Evolutionary conservation across 495 filamentous ascomycete species (phyloP).

Genomic region (Lophium mytilinum): DNA sequence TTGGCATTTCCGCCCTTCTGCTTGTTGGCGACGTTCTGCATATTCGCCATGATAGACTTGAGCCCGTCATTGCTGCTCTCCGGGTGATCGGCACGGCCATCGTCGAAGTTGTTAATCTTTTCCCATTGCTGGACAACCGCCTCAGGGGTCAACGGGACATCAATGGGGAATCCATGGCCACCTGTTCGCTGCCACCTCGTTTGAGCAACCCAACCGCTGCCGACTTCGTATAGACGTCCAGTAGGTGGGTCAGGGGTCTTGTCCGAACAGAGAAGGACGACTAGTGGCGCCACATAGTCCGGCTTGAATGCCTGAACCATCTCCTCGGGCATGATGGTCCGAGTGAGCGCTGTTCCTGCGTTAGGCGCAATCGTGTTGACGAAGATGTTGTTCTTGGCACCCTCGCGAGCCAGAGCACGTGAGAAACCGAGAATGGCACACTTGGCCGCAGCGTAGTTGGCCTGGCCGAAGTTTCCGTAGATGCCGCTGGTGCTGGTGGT

Average conservation of each 20-base stretch:
- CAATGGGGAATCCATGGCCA: constrained; percentile 86
- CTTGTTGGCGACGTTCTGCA: constrained; percentile 58
- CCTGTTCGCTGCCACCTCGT: constrained; percentile 94
- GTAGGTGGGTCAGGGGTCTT: constrained; percentile 75
- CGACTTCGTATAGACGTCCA: constrained; percentile 90
- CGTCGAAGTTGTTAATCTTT: constrained; percentile 77
- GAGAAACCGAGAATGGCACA: constrained; percentile 92
- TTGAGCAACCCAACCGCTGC: constrained; percentile 84
- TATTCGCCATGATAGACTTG: constrained; percentile 86
- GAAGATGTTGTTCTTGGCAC: constrained; percentile 94
- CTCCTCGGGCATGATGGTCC: constrained; percentile 91
- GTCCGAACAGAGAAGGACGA: constrained; percentile 82
- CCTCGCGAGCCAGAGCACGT: constrained; percentile 85
- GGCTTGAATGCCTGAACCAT: constrained; percentile 99
- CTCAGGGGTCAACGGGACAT: constrained; percentile 81
- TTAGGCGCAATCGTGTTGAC: constrained; percentile 99
- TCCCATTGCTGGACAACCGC: constrained; percentile 70
- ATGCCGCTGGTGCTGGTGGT: constrained; percentile 95
- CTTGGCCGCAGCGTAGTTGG: constrained; percentile 96
- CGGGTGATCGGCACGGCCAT: constrained; percentile 84
- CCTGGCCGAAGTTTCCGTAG: constrained; percentile 98
- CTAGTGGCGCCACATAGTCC: constrained; percentile 91
- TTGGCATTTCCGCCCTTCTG: constrained; percentile 29
- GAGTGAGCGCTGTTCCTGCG: constrained; percentile 92
- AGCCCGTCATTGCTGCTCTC: constrained; percentile 67